Base-by-base conservation (phyloP, 768 basidiomycete species). In the Kwoniella newhampshirensis region DNA sequence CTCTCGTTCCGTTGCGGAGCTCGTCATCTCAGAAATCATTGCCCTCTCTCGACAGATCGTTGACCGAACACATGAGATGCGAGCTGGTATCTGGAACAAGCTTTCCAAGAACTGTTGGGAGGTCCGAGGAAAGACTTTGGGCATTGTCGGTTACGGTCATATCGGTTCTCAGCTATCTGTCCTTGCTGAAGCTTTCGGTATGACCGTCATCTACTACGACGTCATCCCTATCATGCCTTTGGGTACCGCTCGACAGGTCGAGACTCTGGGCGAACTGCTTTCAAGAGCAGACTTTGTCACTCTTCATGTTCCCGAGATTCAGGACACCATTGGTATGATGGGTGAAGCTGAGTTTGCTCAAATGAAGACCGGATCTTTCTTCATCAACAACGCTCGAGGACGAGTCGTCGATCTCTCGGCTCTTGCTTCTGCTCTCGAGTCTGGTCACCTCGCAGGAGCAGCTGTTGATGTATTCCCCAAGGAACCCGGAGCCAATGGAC, bases 71-170 rank as follows among this genome's bases (percentile, higher is more conserved):
- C 84, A 81, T 66, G 96, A 99, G 80, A 82, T 99, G 80, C 86
- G 85, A 52, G 81, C 84, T 30, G 96, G 96, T 43, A 77, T 88
- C 70, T 99, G 96, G 96, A 98, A 99, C 82, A 99, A 99, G 79
- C 88, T 97, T 71, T 94, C 91, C 65, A 97, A 96, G 74, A 86
- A 86, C 61, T 99, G 96, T 79, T 99, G 92, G 91, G 96, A 99
- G 77, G 79, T 98, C 63, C 85, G 96, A 41, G 94, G 96, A 64
- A 99, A 99, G 81, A 97, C 91, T 0, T 82, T 99, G 43, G 96
- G 96, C 54, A 98, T 99, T 64, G 84, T 99, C 28, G 96, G 96
- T 37, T 99, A 98, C 77, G 96, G 96, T 36, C 96, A 99, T 79
- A 99, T 99, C 61, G 96, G 96, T 53, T 82, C 93, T 25, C 96